These are phyloP conservation scores for Trifolium fragiferum DNA, from an alignment of 306 rosid genomes.

Conservation along the genomic window DNA sequence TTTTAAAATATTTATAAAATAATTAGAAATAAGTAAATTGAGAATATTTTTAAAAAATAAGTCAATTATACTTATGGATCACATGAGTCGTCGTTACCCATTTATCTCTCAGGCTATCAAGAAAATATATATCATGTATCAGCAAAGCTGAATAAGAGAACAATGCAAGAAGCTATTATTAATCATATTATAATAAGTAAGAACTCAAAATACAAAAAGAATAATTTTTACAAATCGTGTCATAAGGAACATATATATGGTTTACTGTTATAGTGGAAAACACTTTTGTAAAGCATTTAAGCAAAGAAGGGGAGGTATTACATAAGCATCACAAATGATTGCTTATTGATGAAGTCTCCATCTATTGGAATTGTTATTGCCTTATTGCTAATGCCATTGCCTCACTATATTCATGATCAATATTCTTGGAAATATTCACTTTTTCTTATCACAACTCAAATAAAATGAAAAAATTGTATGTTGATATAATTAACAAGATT, in stretches of 20 bases:
- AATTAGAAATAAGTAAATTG: too few species aligned
- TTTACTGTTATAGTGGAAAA: not conserved
- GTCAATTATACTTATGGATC: too few species aligned
- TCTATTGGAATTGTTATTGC: not conserved
- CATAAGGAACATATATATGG: not conserved
- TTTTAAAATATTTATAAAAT: too few species aligned
- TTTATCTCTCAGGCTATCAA: too few species aligned
- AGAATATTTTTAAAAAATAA: too few species aligned
- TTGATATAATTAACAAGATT: not conserved
- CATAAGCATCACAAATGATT: not conserved
- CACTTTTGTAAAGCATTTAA: not conserved
- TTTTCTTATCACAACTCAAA: not conserved
- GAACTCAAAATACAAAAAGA: not conserved
- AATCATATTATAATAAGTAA: not conserved
- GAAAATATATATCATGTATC: too few species aligned
- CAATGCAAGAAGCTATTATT: too few species aligned
- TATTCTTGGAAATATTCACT: slow-evolving; percentile 1
- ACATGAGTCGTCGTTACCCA: too few species aligned
- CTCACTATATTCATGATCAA: not conserved
- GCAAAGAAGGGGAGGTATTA: not conserved
- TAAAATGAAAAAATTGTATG: not conserved
- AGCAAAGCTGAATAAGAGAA: too few species aligned
- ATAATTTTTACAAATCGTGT: not conserved
- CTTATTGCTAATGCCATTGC: not conserved
- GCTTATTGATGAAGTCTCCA: slow-evolving; percentile 18